Conservation (phyloP, 1,284 basidiomycete genomes). For the Cutaneotrichosporon daszewskae region DNA sequence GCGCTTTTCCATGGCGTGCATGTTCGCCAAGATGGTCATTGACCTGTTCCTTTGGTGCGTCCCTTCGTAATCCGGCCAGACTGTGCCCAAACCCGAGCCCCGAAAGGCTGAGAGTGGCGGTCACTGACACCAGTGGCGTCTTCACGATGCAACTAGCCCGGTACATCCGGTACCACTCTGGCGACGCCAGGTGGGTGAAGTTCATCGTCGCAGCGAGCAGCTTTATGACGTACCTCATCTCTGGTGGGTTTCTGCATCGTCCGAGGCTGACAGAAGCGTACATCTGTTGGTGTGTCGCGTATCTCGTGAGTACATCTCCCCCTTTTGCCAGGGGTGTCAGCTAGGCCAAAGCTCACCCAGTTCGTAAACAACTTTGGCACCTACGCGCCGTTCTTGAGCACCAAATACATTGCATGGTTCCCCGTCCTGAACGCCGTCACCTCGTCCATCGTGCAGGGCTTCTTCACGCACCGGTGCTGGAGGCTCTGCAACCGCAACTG, state of each 20-base stretch:
- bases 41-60: conserved; percentile 23
- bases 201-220: neutral
- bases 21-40: conserved; percentile 18
- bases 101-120: too few species aligned
- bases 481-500: conserved; percentile 23
- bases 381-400: neutral
- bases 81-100: too few species aligned
- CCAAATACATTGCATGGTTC: conserved; percentile 8
- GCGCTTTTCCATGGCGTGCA: neutral
- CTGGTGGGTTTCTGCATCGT: neutral
- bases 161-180: conserved; percentile 9
- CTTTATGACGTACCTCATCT: neutral
- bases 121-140: conserved; percentile 15
- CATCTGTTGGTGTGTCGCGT: too few species aligned
- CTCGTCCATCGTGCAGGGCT: conserved; percentile 19
- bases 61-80: neutral
- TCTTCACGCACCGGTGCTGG: conserved; percentile 33
- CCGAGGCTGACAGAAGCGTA: too few species aligned
- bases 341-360: too few species aligned
- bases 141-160: conserved; percentile 19
- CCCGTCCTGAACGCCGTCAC: conserved; percentile 17
- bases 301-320: too few species aligned
- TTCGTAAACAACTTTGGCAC: too few species aligned
- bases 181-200: neutral
- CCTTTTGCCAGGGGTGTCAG: too few species aligned